phyloP scores from a whole-genome alignment of 768 basidiomycete species.

The Agrocybe praecox region DNA sequence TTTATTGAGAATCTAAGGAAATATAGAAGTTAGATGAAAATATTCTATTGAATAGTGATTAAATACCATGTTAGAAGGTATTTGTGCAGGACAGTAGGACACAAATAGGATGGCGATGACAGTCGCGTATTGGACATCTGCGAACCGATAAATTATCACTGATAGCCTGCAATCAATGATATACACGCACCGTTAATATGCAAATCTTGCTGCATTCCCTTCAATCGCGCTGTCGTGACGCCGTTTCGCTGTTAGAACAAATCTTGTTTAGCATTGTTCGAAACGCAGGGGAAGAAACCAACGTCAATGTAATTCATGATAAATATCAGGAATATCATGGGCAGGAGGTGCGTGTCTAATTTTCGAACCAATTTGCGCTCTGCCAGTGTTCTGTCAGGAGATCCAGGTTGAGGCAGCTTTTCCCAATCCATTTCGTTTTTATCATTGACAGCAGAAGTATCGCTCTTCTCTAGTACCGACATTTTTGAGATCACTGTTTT shows the following conservation, averaged over 20 bases:
- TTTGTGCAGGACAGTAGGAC: conserved; percentile 63
- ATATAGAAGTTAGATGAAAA: not conserved
- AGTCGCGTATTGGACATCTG: conserved; percentile 31
- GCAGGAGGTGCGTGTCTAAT: conserved; percentile 57
- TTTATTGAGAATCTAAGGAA: conserved; percentile 52
- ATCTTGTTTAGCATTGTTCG: too few relatives aligned
- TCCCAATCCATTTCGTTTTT: too few relatives aligned
- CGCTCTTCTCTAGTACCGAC: too few relatives aligned
- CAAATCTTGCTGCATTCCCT: conserved; percentile 53
- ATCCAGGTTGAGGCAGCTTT: conserved; percentile 19
- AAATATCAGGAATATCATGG: conserved; percentile 60
- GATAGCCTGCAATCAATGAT: not conserved
- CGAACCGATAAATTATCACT: not conserved
- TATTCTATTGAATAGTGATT: not conserved
- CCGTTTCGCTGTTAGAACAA: conserved; percentile 46
- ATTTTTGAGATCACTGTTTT: too few relatives aligned
- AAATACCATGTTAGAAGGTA: conserved; percentile 66
- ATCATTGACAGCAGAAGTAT: too few relatives aligned
- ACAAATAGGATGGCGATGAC: conserved; percentile 32
- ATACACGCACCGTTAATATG: conserved; percentile 38
- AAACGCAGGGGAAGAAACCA: too few relatives aligned
- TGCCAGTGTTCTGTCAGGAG: conserved; percentile 34
- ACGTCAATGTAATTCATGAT: conserved; percentile 76
- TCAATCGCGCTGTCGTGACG: conserved; percentile 48
- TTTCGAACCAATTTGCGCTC: conserved; percentile 53